Evolutionary conservation across 331 rosid genomes (phyloP).

Genomic region (Malus hybrid): DNA sequence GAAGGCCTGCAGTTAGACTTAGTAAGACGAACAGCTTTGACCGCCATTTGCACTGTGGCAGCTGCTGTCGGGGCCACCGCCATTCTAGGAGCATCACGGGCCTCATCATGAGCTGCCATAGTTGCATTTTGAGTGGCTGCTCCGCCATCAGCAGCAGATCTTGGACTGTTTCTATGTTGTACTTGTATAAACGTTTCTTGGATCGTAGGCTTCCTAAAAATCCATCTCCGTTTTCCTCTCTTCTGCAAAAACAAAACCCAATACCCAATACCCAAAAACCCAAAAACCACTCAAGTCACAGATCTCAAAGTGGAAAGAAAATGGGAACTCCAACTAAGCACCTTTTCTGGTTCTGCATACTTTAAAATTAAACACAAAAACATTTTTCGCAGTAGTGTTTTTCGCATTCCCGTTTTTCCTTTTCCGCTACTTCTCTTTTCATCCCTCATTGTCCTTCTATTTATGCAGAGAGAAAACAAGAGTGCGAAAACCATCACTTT

Average conservation of each 20-base stretch:
- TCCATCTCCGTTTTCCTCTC: constrained; percentile 54
- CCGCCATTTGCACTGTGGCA: constrained; percentile 38
- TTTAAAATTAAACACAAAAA: too few species aligned
- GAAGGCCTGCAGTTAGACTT: constrained; percentile 21
- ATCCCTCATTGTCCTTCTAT: too few species aligned
- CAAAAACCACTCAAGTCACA: neutral
- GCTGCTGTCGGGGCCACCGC: constrained; percentile 25
- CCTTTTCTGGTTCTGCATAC: too few species aligned
- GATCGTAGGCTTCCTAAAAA: constrained; percentile 31
- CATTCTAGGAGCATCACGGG: constrained; percentile 22
- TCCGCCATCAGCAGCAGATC: constrained; percentile 10
- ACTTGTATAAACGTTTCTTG: constrained; percentile 25
- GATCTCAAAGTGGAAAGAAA: neutral
- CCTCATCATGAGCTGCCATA: neutral
- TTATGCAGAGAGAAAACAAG: too few species aligned
- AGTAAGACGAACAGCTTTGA: constrained; percentile 25
- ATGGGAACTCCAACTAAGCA: too few species aligned
- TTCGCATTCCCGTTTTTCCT: too few species aligned
- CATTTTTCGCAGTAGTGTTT: too few species aligned
- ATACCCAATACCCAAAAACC: neutral
- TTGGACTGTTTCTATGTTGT: constrained; percentile 5
- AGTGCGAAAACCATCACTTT: too few species aligned
- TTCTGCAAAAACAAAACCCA: constrained; percentile 20
- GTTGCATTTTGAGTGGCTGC: neutral
- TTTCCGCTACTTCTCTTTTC: too few species aligned